Evolutionary conservation across 2,329 filamentous ascomycete species (phyloP), one percentile per base, ranked within the genome.

Genomic region (Orbilia blumenaviensis): DNA sequence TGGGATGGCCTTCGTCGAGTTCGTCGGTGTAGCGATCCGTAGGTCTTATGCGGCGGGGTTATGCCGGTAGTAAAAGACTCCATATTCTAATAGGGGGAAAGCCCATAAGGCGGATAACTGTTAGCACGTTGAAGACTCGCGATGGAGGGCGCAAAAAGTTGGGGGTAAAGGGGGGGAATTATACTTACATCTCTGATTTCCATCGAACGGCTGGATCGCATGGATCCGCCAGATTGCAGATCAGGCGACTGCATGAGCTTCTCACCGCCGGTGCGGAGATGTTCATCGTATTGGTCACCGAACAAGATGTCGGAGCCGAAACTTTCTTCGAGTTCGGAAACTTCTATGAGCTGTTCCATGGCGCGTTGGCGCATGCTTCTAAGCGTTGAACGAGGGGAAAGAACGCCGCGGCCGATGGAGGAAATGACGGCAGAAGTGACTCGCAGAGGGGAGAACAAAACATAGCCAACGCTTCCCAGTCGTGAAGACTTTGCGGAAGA

Each of bases 211-310:
- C 64, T 32, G n/a, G 67, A 72, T 60, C 67, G 58, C 27, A 72
- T 58, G 38, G 67, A 72, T 42, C 72, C 66, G 12, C 29, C 36
- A 27, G 64, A 41, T 12, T 54, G 27, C 27, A 52, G 16, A n/a
- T 68, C 58, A 23, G 72, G 72, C 21, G 72, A 69, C 21, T 50
- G 66, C 54, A 63, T 64, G 12, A 76, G 41, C 23, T 54, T 66
- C 29, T 69, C 64, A 38, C 72, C 72, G 27, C 72, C 64, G 29
- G 42, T 52, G 23, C 72, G 72, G 14, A 76, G 58, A 48, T 76
- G 72, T 34, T 76, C 72, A 42, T 76, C 72, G 64, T 76, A 76
- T 60, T 76, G 67, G 34, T 72, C 73, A 8, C 73, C 73, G 56
- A 77, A 77, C 21, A 72, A 29, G 14, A 77, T 77, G 21, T 77